Conservation (phyloP, 75 land plant genomes). For the Adiantum capillusveneris region DNA sequence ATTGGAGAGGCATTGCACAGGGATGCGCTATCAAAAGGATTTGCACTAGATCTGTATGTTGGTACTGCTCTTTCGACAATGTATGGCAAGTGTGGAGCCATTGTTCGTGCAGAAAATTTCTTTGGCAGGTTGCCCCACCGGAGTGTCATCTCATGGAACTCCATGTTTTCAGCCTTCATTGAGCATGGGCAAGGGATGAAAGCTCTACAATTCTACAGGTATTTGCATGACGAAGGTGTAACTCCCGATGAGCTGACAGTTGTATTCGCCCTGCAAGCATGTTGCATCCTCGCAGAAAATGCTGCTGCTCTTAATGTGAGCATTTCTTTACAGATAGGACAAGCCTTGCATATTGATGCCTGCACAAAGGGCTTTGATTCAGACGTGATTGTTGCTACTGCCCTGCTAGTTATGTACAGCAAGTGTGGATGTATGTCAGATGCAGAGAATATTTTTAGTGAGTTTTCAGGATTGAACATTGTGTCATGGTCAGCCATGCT, state of each 20-base stretch:
- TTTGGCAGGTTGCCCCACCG: conserved; percentile 7
- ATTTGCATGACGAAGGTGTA: conserved; percentile 14
- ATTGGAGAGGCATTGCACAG: conserved; percentile 1
- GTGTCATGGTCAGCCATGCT: conserved; percentile 19
- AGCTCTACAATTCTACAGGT: conserved; percentile 19
- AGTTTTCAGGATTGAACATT: conserved; percentile 10
- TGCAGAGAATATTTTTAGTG: conserved; percentile 13
- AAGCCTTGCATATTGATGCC: neutral
- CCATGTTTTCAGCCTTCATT: conserved; percentile 21
- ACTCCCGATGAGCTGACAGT: conserved; percentile 22
- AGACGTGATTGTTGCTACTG: conserved; percentile 17
- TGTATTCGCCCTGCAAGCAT: conserved; percentile 14
- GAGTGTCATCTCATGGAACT: conserved; percentile 17
- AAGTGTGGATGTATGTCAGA: conserved; percentile 7
- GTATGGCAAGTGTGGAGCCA: conserved; percentile 1
- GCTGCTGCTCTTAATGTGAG: too few species aligned
- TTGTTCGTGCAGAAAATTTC: conserved; percentile 3
- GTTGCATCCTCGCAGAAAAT: too few species aligned
- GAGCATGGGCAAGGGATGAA: conserved; percentile 27
- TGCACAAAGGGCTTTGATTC: conserved; percentile 5
- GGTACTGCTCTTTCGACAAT: neutral
- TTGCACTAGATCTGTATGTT: too few species aligned
- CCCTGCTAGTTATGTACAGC: conserved; percentile 20
- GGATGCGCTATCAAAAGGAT: neutral
- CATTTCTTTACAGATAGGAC: neutral